Conservation (phyloP, 2,329 filamentous ascomycete species). For the Lachnellula suecica region DNA sequence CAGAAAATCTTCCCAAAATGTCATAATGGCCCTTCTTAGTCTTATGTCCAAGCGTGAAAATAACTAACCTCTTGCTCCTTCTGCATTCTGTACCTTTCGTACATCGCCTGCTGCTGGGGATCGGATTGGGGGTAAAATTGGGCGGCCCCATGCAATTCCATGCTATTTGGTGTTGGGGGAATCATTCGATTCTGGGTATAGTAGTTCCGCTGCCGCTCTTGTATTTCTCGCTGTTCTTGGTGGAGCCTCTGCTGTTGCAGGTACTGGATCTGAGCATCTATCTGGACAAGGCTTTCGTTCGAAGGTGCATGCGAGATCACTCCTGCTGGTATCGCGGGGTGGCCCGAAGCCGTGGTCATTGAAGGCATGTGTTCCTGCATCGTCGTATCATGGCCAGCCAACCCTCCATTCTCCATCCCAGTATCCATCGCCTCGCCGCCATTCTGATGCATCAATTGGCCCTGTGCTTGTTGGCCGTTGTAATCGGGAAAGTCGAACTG, state of each 20-base stretch:
- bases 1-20: slow-evolving; percentile 8
- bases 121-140: slow-evolving; percentile 59
- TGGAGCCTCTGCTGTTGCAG: slow-evolving; percentile 63
- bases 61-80: slow-evolving; percentile 65
- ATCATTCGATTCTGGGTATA: slow-evolving; percentile 60
- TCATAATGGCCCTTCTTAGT: neutral
- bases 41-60: neutral
- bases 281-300: slow-evolving; percentile 53
- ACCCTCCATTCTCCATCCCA: slow-evolving; percentile 38
- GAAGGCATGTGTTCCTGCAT: slow-evolving; percentile 47
- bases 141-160: slow-evolving; percentile 65
- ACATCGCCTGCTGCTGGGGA: slow-evolving; percentile 58
- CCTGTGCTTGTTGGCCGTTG: slow-evolving; percentile 32
- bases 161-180: slow-evolving; percentile 78
- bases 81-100: slow-evolving; percentile 59
- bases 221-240: slow-evolving; percentile 44
- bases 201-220: slow-evolving; percentile 53
- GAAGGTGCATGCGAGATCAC: slow-evolving; percentile 41
- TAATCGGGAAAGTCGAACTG: slow-evolving; percentile 62
- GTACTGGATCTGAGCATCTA: slow-evolving; percentile 67
- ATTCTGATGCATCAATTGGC: slow-evolving; percentile 28
- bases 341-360: slow-evolving; percentile 44
- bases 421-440: slow-evolving; percentile 45
- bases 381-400: slow-evolving; percentile 32
- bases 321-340: slow-evolving; percentile 42